A percentile compares a stretch with the other conserved stretches of the same genome.
phyloP scores from a whole-genome alignment of 768 basidiomycete species.

The Amanita phalloides region DNA sequence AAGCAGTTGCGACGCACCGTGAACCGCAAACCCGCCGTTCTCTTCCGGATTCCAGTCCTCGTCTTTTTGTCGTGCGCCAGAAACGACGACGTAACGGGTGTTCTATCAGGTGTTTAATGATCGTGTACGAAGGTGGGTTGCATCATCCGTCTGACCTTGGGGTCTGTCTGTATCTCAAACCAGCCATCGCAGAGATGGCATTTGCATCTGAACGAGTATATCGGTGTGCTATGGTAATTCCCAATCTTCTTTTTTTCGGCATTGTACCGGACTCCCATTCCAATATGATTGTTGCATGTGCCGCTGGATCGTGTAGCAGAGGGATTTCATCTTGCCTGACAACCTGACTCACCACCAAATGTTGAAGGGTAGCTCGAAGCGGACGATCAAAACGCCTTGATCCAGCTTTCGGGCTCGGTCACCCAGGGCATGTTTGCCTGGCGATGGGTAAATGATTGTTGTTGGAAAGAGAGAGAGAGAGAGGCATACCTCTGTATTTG shows the following conservation, averaged over 20 bases:
- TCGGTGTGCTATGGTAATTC: constrained; percentile 88
- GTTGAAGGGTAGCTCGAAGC: constrained; percentile 95
- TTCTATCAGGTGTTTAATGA: constrained; percentile 42
- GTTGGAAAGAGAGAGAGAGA: background rate
- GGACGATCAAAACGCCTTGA: constrained; percentile 89
- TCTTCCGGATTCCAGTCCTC: constrained; percentile 97
- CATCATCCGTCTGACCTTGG: constrained; percentile 50
- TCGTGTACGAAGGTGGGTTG: background rate
- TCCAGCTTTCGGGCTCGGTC: constrained; percentile 92
- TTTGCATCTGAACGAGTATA: constrained; percentile 94
- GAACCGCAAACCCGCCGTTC: constrained; percentile 85
- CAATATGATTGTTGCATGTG: constrained; percentile 92
- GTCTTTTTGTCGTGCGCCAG: constrained; percentile 90
- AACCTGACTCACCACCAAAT: constrained; percentile 74
- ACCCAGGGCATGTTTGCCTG: constrained; percentile 90
- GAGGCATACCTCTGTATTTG: constrained; percentile 47
- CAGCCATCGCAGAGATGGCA: constrained; percentile 94
- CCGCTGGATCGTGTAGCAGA: constrained; percentile 38
- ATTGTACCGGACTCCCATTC: constrained; percentile 99
- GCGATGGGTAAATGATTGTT: background rate
- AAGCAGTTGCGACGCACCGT: constrained; percentile 40
- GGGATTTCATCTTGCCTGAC: background rate
- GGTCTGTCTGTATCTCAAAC: constrained; percentile 98
- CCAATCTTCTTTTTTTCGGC: constrained; percentile 98
- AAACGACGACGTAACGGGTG: constrained; percentile 85